Evolutionary conservation across 2,329 filamentous ascomycete genomes (phyloP), one percentile per base, ranked within the genome.

Genomic region (Ophiosphaerella korrae): DNA sequence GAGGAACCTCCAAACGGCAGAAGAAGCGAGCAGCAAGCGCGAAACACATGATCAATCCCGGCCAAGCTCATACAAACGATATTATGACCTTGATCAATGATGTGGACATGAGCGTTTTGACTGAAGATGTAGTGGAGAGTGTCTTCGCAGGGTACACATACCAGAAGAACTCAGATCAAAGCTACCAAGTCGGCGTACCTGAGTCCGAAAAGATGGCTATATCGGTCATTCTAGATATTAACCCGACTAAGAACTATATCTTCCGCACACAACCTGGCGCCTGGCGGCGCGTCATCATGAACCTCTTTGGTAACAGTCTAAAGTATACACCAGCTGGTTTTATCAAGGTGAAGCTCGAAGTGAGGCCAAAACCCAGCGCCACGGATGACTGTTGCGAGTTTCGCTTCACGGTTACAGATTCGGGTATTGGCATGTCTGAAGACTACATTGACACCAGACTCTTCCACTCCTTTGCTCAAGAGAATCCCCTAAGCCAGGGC

Each of bases 381-480:
- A 42, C 47, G 1, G 67, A 72, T 14, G 66, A 69, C 5, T 54
- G 55, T 32, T 60, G 63, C 24, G 67, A 72, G 23, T 58, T 70
- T 41, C 56, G 63, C 7, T 63, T 74, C 23, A 71, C 67, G 2
- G 66, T 74, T 6, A 65, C 64, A 13, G 73, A 75, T 31, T 73
- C 72, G 13, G 73, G 73, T n/a, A 73, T 72, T 23, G 73, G 73
- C 2, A 75, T 75, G 70, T 74, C 71, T 1, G 63, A 72, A 34
- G 70, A 75, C 32, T 75, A 74, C 42, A 60, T 75, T 35, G 64
- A 71, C 49, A 65, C 67, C 33, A 63, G 68, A 37, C 55, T 75
- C 0, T 75, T 71, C 52, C 69, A 71, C 33, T 74, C 73, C 2
- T 75, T 75, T 42, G 69, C 72, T 1, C 73, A 75, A 48, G 73